Conservation (phyloP, 164 flowering plant species). For the Macadamia integrifolia region DNA sequence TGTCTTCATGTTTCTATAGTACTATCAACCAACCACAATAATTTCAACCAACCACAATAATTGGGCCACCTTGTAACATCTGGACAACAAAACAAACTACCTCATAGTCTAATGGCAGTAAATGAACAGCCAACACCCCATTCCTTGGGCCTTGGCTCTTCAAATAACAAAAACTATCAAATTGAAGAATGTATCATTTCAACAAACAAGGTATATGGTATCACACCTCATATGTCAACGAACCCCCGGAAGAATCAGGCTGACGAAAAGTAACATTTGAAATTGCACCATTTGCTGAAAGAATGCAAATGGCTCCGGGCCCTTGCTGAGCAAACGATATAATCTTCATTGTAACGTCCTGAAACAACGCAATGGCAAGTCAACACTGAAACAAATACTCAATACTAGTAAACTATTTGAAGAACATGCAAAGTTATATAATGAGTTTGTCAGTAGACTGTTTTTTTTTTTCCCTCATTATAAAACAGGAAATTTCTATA, state of each 20-base stretch:
- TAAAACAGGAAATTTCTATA: too few relatives aligned
- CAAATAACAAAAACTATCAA: too few relatives aligned
- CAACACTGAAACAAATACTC: background rate
- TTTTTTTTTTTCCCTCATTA: too few relatives aligned
- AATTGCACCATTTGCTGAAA: constrained; percentile 96
- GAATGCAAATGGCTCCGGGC: constrained; percentile 93
- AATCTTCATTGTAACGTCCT: constrained; percentile 96
- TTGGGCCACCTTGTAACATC: too few relatives aligned
- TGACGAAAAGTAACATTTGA: constrained; percentile 98
- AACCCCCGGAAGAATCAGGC: constrained; percentile 96
- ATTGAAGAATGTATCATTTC: background rate
- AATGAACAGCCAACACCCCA: too few relatives aligned
- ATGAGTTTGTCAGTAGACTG: too few relatives aligned
- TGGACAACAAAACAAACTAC: too few relatives aligned
- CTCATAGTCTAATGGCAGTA: too few relatives aligned
- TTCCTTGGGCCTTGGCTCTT: too few relatives aligned
- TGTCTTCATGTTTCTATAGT: too few relatives aligned
- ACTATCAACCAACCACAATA: too few relatives aligned
- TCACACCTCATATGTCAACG: constrained; percentile 95
- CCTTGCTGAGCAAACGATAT: constrained; percentile 99
- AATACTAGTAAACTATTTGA: background rate
- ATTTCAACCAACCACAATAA: too few relatives aligned
- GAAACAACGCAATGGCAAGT: constrained; percentile 8
- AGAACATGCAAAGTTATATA: background rate
- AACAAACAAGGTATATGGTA: constrained; percentile 4